phyloP scores from a whole-genome alignment of 2,329 filamentous ascomycete species.

The Ophiocordyceps camponoti-leonardi region DNA sequence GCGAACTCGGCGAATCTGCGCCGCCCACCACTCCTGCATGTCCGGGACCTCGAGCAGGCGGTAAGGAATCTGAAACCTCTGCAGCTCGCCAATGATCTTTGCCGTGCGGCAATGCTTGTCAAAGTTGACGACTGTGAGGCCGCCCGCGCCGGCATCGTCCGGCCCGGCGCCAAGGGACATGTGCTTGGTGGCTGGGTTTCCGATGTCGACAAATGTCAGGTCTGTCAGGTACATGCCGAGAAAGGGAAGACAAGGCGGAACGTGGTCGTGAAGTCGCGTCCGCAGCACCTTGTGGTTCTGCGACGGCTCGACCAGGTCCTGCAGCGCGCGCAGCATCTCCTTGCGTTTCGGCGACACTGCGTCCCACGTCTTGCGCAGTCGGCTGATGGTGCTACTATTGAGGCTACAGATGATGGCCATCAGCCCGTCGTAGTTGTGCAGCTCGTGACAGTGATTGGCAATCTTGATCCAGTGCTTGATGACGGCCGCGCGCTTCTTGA shows the following conservation, averaged over 20 bases:
- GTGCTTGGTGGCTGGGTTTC: constrained; percentile 73
- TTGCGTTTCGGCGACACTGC: constrained; percentile 70
- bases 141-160: constrained; percentile 44
- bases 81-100: constrained; percentile 87
- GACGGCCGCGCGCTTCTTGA: constrained; percentile 74
- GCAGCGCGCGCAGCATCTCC: constrained; percentile 58
- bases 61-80: constrained; percentile 92
- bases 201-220: constrained; percentile 87
- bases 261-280: constrained; percentile 64
- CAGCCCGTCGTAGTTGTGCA: constrained; percentile 90
- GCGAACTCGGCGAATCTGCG: constrained; percentile 63
- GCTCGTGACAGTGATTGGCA: constrained; percentile 65
- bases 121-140: constrained; percentile 81
- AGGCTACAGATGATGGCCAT: constrained; percentile 95
- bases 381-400: constrained; percentile 78
- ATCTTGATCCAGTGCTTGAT: constrained; percentile 99
- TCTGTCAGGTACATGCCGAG: constrained; percentile 94
- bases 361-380: constrained; percentile 86
- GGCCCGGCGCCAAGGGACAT: constrained; percentile 32
- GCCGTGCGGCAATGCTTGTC: constrained; percentile 92
- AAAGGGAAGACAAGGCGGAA: constrained; percentile 87
- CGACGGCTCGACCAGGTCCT: constrained; percentile 72
- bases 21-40: constrained; percentile 82
- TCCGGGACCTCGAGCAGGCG: constrained; percentile 67
- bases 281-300: constrained; percentile 85